Percentiles rank a stretch among this genome's conserved stretches.
Conservation (phyloP, 148 eudicot genomes). For the Silene conica region DNA sequence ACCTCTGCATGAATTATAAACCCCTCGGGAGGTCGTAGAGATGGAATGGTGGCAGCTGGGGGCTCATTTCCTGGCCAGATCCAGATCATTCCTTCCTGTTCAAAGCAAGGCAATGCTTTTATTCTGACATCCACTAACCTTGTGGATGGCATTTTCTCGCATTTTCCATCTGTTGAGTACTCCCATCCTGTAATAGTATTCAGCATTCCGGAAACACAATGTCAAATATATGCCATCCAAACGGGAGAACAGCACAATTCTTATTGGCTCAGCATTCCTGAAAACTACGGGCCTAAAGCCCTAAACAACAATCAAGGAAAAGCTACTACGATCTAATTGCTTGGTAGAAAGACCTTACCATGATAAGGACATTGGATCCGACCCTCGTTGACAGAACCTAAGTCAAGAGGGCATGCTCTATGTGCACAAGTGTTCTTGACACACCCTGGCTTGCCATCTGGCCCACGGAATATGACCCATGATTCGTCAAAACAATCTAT, state of each 20-base stretch:
- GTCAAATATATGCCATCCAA: no score
- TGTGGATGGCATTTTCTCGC: slow-evolving; percentile 98
- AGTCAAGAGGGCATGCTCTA: slow-evolving; percentile 95
- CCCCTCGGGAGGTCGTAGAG: slow-evolving; percentile 76
- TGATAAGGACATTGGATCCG: slow-evolving; percentile 96
- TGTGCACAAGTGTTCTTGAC: slow-evolving; percentile 92
- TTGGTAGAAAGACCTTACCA: slow-evolving; percentile 32
- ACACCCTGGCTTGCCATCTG: slow-evolving; percentile 88
- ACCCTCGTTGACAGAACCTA: slow-evolving; percentile 89
- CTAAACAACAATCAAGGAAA: no score
- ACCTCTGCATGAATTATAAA: slow-evolving; percentile 95
- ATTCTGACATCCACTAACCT: slow-evolving; percentile 62
- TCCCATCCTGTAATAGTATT: slow-evolving; percentile 68
- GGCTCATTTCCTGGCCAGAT: slow-evolving; percentile 95
- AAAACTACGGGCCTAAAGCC: no score
- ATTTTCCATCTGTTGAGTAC: slow-evolving; percentile 92
- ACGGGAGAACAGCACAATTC: no score
- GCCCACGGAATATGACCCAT: slow-evolving; percentile 94
- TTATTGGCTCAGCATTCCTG: no score
- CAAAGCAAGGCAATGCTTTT: slow-evolving; percentile 80
- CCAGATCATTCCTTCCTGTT: slow-evolving; percentile 96
- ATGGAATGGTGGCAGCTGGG: slow-evolving; percentile 70
- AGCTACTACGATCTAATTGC: background rate
- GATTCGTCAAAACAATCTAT: slow-evolving; percentile 90
- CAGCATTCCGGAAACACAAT: background rate